Base-by-base conservation (phyloP, 2,329 filamentous ascomycete genomes). In the Coniosporium tulheliwenetii region DNA sequence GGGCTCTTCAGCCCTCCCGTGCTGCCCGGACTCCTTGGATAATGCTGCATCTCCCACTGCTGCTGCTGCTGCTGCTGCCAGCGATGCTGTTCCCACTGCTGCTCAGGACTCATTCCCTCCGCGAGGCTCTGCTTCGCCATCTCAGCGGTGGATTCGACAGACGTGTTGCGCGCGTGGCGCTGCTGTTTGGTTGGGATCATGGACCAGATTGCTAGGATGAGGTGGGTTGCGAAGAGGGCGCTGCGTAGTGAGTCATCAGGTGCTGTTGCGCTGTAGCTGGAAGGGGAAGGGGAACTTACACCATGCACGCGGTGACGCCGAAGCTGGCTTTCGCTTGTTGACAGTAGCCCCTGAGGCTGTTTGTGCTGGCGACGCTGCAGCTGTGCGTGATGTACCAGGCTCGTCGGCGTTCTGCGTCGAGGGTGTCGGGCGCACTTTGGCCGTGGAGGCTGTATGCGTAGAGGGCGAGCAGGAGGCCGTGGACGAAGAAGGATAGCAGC, bases 311-410 rank as follows among this genome's bases (percentile, higher is more conserved):
- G 1, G 76, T 77, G 14, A 75, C 66, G 10, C 71, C 79, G 50
- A 85, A 80, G 10, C 70, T 67, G 40, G 69, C 73, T 56, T 85
- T 80, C 5, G 82, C 81, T 55, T 82, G 69, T 52, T 67, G 60
- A 57, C 83, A 89, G 50, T 73, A 75, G 7, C 58, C 53, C 41
- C 68, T 61, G 38, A 71, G 65, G 26, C 71, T 69, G 39, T 68
- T 68, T 5, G 69, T 64, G 40, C 63, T 64, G 2, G 78, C 77
- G 32, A 79, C 67, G 40, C 60, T 65, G 61, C 83, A 89, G 45
- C 73, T 75, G 56, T 81, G 76, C 41, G 72, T 71, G 49, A 87
- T 74, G 57, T 86, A 87, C 83, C 83, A 89, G 5, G 81, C 73
- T 26, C 19, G 19, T 26, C 19, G 19, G 19, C 19, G 19, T 4